Conservation (phyloP, 805 yeast species). For the Monosporozyma aerobia region DNA sequence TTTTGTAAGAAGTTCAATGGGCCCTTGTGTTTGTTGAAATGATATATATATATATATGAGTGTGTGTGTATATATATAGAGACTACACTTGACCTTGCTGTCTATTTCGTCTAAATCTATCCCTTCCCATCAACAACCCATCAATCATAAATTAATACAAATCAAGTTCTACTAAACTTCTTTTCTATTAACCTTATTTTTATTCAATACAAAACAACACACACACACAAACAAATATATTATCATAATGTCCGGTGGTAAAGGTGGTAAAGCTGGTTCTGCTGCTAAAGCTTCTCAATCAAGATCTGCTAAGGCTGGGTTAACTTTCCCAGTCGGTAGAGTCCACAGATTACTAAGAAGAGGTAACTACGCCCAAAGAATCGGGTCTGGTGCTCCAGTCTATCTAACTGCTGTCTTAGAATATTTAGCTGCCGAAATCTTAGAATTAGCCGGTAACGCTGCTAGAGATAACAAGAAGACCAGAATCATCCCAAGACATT, state of each 20-base stretch:
- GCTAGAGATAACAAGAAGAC: slow-evolving; percentile 99
- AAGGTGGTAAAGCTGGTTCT: slow-evolving; percentile 89
- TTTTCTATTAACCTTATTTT: background rate
- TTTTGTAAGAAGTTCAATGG: no score
- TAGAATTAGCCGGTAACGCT: slow-evolving; percentile 97
- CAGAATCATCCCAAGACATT: slow-evolving; percentile 97
- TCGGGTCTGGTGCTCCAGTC: slow-evolving; percentile 99
- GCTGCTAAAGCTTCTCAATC: slow-evolving; percentile 94
- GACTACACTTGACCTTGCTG: background rate
- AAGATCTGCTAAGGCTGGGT: slow-evolving; percentile 97
- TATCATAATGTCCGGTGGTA: slow-evolving; percentile 54
- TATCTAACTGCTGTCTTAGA: slow-evolving; percentile 95
- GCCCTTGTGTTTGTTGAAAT: no score
- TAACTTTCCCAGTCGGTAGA: slow-evolving; percentile 99
- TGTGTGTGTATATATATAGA: background rate
- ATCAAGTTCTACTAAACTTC: background rate
- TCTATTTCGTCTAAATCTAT: background rate
- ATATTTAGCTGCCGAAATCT: slow-evolving; percentile 94
- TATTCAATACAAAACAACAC: slow-evolving; percentile 4
- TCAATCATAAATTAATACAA: background rate
- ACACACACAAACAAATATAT: slow-evolving; percentile 9
- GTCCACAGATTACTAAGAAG: slow-evolving; percentile 93
- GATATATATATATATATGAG: no score
- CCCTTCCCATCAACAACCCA: background rate
- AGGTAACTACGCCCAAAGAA: slow-evolving; percentile 97